Evolutionary conservation across 345 rosid species (phyloP), one percentile per base, ranked within the genome.

Genomic region (Theobroma cacao): DNA sequence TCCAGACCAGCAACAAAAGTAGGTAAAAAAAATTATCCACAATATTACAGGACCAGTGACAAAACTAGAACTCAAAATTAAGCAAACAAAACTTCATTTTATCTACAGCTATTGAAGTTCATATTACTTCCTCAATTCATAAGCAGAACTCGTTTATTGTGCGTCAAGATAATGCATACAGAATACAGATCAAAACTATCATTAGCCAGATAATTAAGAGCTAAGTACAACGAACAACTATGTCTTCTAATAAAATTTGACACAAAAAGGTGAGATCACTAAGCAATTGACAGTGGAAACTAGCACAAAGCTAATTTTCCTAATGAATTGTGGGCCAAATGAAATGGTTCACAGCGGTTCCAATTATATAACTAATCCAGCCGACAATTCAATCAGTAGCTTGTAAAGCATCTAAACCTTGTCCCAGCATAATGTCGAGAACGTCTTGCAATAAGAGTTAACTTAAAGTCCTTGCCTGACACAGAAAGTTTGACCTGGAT

Each of bases 381-480:
- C 20, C 13, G 36, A 43, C 20, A 75, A 40, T 36, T 79, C 48
- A 53, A 65, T 64, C 63, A 53, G 45, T 53, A 55, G 33, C 58
- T 15, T 3, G 48, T 28, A 64, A 31, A 55, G 68, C 15, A 63
- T 74, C 41, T 20, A 63, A 75, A 96, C 99, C 99, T 96, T 79
- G 99, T 96, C 74, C 99, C 99, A 77, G 99, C 99, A 85, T 88
- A 96, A 84, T 94, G 92, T 58, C 97, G 90, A 24, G 99, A 96
- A 22, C 99, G 91, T 75, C 99, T 92, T 12, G 99, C 89, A 75
- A 96, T 92, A 47, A 96, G 89, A 73, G 94, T 91, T 80, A 94
- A 72, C 82, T 82, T 90, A 78, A 94, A 82, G 74, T 85, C 91
- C 84, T 80, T 90, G 80, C 84, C 94, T 26, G 88, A 79, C 33